A percentile compares a stretch with the other conserved stretches of the same genome.
phyloP scores from a whole-genome alignment of 805 yeast genomes.

The Myxozyma geophila region DNA sequence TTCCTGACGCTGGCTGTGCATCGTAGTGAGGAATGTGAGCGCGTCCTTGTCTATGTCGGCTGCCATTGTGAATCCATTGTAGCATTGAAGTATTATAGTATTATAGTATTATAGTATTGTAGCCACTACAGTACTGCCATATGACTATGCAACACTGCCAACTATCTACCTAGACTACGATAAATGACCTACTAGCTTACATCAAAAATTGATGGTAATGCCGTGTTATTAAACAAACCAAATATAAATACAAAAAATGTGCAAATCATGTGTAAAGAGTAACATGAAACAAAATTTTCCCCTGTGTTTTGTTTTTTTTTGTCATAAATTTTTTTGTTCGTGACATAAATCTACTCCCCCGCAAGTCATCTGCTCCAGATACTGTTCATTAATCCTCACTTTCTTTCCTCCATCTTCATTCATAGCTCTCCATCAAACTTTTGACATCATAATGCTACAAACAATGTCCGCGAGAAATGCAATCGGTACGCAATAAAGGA shows the following conservation, averaged over 20 bases:
- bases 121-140: too few relatives aligned
- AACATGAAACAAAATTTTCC: conserved; percentile 15
- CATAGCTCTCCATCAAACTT: background rate
- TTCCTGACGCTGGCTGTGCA: too few relatives aligned
- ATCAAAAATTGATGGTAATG: conserved; percentile 1
- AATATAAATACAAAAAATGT: conserved; percentile 15
- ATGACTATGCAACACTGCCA: too few relatives aligned
- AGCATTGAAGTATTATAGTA: too few relatives aligned
- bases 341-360: background rate
- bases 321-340: conserved; percentile 3
- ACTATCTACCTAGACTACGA: too few relatives aligned
- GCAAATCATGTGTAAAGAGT: conserved; percentile 12
- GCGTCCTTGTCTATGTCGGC: too few relatives aligned
- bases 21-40: too few relatives aligned
- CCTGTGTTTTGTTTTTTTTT: conserved; percentile 13
- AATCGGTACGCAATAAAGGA: conserved; percentile 5
- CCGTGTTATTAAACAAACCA: conserved; percentile 16
- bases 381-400: background rate
- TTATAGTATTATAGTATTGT: too few relatives aligned
- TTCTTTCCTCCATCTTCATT: background rate
- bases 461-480: conserved; percentile 1
- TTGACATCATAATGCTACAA: background rate
- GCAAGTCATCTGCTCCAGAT: background rate
- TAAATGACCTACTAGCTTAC: too few relatives aligned
- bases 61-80: too few relatives aligned